Base-by-base conservation (phyloP, 208 protist genomes). In the Wallacemonas sp. region DNA sequence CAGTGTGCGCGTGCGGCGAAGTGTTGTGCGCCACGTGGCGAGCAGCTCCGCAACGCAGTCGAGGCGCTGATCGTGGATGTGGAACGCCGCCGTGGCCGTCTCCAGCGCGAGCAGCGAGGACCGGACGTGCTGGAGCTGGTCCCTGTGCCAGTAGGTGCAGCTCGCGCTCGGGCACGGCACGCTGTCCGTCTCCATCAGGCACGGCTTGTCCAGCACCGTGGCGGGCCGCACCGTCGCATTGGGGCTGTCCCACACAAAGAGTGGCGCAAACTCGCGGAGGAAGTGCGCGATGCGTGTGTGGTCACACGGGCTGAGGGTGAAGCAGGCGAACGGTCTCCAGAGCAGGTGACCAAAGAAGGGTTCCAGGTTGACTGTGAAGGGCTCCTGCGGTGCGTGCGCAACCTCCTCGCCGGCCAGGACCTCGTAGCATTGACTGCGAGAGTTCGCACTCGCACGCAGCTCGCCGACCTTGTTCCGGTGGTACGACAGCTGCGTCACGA, bases 121-220 rank as follows among this genome's bases (percentile, higher is more conserved):
- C n/a, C 26, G 39, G 0, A 61, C 60, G 68, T 90, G 87, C 4
- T 65, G 32, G 5, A 85, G 52, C 57, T 87, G 83, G 48, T 93
- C 72, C 14, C 55, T n/a, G 68, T 93, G 87, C 83, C 77, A 88
- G 60, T 88, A 93, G 17, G 72, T 67, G 41, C 87, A 93, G 9
- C 58, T 70, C 0, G 69, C 46, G 56, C 76, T 88, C 19, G 46
- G 55, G 61, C 86, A 92, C 21, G 56, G 12, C 17, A 29, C 33
- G 19, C 49, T 62, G 21, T 47, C 49, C 5, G 39, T 46, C 58
- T 77, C 85, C 72, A 92, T 66, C 19, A 90, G 49, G 43, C 88
- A 94, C n/a, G 80, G 80, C 70, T 88, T 80, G 43, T 88, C 77
- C 52, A 85, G 83, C 24, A 88, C 76, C 19, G 77, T 63, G 2